These are phyloP conservation scores for Malassezia pachydermatis DNA, from an alignment of 1,284 basidiomycete species.

Conservation along the genomic window DNA sequence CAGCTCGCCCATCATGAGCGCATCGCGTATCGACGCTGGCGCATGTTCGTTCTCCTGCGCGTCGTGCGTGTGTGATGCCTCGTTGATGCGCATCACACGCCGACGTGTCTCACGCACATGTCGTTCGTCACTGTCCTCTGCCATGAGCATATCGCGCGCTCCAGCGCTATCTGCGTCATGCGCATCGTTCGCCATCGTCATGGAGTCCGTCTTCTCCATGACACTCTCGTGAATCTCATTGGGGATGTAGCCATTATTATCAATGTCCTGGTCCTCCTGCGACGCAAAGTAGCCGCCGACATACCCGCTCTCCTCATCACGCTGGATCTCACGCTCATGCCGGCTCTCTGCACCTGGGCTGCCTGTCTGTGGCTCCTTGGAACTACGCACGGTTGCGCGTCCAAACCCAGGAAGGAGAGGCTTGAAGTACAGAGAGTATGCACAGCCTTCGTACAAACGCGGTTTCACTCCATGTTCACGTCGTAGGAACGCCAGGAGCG, in stretches of 20 bases:
- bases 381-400: slow-evolving; percentile 70
- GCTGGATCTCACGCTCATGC: slow-evolving; percentile 59
- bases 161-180: slow-evolving; percentile 10
- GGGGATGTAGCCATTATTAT: slow-evolving; percentile 42
- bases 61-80: slow-evolving; percentile 47
- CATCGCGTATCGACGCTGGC: slow-evolving; percentile 37
- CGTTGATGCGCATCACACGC: slow-evolving; percentile 31
- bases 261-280: slow-evolving; percentile 40
- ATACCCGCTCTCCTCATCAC: slow-evolving; percentile 80
- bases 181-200: not conserved
- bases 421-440: slow-evolving; percentile 84
- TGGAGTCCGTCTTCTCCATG: slow-evolving; percentile 14
- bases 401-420: slow-evolving; percentile 85
- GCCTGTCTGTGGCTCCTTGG: slow-evolving; percentile 54
- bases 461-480: slow-evolving; percentile 84
- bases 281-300: slow-evolving; percentile 54
- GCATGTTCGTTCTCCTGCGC: slow-evolving; percentile 39
- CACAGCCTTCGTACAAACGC: slow-evolving; percentile 79
- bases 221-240: slow-evolving; percentile 31
- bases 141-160: slow-evolving; percentile 14
- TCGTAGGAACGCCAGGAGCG: slow-evolving; percentile 59
- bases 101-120: slow-evolving; percentile 19
- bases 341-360: slow-evolving; percentile 57
- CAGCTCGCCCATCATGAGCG: slow-evolving; percentile 42
- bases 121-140: slow-evolving; percentile 16